These are phyloP conservation scores for Ophiostoma piceae DNA, from an alignment of 2,329 filamentous ascomycete species.

Conservation along the genomic window DNA sequence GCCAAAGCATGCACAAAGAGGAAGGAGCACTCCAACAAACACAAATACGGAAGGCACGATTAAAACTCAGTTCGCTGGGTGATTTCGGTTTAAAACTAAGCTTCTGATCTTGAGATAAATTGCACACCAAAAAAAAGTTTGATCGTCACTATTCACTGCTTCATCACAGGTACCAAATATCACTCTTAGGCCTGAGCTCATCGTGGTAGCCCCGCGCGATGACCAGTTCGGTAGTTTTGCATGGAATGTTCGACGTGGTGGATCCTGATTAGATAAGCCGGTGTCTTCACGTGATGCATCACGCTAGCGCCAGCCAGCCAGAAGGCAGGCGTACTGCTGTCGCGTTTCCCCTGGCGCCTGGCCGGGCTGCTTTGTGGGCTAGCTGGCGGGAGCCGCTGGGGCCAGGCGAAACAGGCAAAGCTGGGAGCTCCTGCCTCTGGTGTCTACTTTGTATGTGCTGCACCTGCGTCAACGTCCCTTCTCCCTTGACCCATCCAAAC, in stretches of 20 bases:
- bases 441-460: background rate
- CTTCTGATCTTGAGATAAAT: background rate
- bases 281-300: background rate
- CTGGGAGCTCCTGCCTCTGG: constrained; percentile 11
- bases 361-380: constrained; percentile 9
- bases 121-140: background rate
- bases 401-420: constrained; percentile 17
- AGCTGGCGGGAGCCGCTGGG: background rate
- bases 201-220: background rate
- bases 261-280: constrained; percentile 12
- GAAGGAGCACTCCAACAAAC: background rate
- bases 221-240: background rate
- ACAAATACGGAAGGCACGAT: background rate
- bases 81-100: too few species aligned
- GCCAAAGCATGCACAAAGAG: background rate
- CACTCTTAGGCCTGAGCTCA: background rate
- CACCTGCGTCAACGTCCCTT: constrained; percentile 1
- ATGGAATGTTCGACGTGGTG: background rate
- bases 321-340: constrained; percentile 34
- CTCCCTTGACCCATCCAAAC: constrained; percentile 5
- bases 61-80: background rate
- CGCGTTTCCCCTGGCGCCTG: constrained; percentile 45
- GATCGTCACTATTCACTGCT: background rate
- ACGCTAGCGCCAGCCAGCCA: background rate
- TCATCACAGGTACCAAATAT: background rate